phyloP scores from a whole-genome alignment of 1,284 basidiomycete species.

The Trametes pubescens region DNA sequence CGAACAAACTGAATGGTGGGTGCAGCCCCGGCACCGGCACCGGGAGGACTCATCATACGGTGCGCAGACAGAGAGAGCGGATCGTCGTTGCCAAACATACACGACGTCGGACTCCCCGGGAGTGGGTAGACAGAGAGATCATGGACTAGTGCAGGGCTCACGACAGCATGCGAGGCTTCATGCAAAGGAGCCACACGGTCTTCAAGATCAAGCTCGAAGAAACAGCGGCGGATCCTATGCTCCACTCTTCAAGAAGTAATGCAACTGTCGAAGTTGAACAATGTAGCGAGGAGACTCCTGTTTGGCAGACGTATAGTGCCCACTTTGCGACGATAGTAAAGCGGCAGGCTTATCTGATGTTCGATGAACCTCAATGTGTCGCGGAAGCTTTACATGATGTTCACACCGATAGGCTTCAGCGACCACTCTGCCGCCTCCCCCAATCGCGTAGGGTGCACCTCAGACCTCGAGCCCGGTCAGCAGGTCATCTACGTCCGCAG shows the following conservation, averaged over 20 bases:
- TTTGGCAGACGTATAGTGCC: background rate
- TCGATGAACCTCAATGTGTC: constrained; percentile 2
- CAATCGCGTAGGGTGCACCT: background rate
- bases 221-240: background rate
- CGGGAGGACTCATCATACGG: background rate
- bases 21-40: background rate
- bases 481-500: constrained; percentile 17
- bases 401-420: constrained; percentile 34
- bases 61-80: background rate
- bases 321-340: background rate
- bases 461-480: constrained; percentile 18
- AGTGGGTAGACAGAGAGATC: background rate
- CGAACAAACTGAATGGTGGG: background rate
- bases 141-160: background rate
- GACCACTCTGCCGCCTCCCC: constrained; percentile 5
- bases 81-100: background rate
- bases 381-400: constrained; percentile 21
- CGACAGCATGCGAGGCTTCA: too few species aligned
- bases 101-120: background rate
- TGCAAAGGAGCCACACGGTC: too few species aligned
- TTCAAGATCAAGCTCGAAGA: background rate
- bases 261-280: too few species aligned
- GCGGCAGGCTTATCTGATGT: constrained; percentile 24
- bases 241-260: too few species aligned
- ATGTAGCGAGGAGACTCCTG: too few species aligned